phyloP scores from a whole-genome alignment of 352 stramenopile genomes.

The Globisporangium paroecandrum region DNA sequence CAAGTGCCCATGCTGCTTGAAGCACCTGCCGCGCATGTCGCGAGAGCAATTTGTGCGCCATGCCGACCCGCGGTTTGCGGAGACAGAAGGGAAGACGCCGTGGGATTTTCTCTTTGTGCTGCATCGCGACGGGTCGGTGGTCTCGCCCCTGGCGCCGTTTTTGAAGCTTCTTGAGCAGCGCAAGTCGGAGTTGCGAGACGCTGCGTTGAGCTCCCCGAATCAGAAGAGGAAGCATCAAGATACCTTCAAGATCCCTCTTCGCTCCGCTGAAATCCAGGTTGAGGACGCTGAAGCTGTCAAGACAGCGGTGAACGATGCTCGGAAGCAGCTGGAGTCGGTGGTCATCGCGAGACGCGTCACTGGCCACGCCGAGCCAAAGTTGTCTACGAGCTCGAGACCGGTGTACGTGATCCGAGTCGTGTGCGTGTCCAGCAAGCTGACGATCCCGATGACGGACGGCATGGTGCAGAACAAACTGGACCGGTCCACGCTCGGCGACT shows the following conservation, averaged over 20 bases:
- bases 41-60: constrained; percentile 14
- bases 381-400: background rate
- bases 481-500: background rate
- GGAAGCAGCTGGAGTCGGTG: constrained; percentile 1
- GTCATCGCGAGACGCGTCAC: background rate
- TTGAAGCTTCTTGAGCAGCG: constrained; percentile 2
- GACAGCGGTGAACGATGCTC: background rate
- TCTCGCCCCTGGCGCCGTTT: constrained; percentile 7
- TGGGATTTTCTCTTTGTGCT: constrained; percentile 13
- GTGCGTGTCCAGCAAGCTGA: constrained; percentile 5
- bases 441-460: constrained; percentile 5
- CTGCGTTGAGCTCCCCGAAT: background rate
- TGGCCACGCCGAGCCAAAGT: background rate
- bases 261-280: background rate
- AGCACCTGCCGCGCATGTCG: constrained; percentile 5
- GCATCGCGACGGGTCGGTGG: constrained; percentile 4
- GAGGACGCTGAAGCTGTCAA: background rate
- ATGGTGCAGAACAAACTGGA: constrained; percentile 12
- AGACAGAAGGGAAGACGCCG: background rate
- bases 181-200: background rate
- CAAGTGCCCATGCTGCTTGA: constrained; percentile 12
- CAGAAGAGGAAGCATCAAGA: background rate
- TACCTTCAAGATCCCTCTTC: background rate
- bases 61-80: constrained; percentile 1
- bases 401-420: constrained; percentile 12